Conservation (phyloP, 345 rosid species). For the Rhodamnia argentea region DNA sequence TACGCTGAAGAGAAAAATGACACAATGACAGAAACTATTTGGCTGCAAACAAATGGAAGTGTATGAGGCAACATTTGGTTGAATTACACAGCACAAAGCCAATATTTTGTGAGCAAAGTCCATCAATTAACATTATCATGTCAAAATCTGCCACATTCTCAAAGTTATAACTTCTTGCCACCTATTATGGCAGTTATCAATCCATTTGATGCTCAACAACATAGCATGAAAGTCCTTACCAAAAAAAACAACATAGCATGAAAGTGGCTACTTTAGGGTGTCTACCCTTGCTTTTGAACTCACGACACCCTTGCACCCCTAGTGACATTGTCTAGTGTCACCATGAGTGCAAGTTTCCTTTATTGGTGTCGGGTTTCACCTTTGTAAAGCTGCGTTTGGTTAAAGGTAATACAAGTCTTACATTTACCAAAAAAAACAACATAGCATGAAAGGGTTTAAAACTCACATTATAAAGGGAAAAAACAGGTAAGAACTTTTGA, state of each 20-base stretch:
- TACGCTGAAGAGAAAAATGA: slow-evolving; percentile 70
- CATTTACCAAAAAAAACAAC: no score
- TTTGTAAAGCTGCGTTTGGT: no score
- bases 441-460: neutral
- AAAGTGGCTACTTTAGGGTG: no score
- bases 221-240: neutral
- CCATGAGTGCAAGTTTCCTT: no score
- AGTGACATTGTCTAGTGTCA: no score
- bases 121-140: neutral
- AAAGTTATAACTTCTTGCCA: neutral
- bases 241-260: no score
- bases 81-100: neutral
- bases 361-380: no score
- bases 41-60: slow-evolving; percentile 25
- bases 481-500: neutral
- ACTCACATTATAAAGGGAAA: neutral
- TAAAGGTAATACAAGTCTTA: no score
- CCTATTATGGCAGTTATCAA: neutral
- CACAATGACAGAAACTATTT: slow-evolving; percentile 46
- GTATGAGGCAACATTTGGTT: neutral
- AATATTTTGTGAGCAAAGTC: neutral
- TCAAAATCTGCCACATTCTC: neutral
- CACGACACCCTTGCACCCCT: no score
- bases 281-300: no score
- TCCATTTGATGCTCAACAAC: neutral